Evolutionary conservation across 495 filamentous ascomycete species (phyloP), one percentile per base, ranked within the genome.

Genomic region (Penicillium atrosanguineum): DNA sequence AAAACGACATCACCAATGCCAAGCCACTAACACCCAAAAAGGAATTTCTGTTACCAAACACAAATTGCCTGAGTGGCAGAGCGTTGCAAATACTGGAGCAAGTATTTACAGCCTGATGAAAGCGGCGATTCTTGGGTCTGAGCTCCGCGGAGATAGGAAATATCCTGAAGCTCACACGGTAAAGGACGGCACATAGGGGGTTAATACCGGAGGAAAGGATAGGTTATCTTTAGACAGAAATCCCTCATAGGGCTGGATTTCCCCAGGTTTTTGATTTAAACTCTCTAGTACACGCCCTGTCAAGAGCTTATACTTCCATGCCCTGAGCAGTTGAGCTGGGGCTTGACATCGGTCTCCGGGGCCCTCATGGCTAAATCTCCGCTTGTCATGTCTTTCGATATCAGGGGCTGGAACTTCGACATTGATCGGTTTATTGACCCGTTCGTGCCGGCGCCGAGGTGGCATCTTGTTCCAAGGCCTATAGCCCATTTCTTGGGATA

Each of bases 381-480:
- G 21, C 46, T 43, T 23, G 42, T 52, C 16, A 45, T 51, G 42
- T 46, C 45, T 1, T 41, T 63, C 25, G 39, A 31, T 15, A 42
- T 55, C 1, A 63, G 60, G 8, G 61, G 63, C 14, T 76, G 71
- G 67, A 62, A 88, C 61, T 76, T 90, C 66, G 82, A 89, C 62
- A 79, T 91, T 42, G 88, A 91, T 69, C 64, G 61, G 9, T 79
- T 80, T 58, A 55, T 91, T 12, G 87, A 88, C 62, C 83, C 75
- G 1, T 69, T 83, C 52, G 47, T 90, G 37, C 85, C 85, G 9
- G 55, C 65, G 31, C 72, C 74, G 15, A 61, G 69, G 57, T 75
- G 72, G 73, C 62, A 68, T 25, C 57, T 61, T 18, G 44, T 75
- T 7, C 73, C 70, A 19, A 65, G 59, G 41, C 71, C 69, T 7